These are phyloP conservation scores for Pisolithus tinctorius DNA, from an alignment of 768 basidiomycete genomes.

Conservation along the genomic window DNA sequence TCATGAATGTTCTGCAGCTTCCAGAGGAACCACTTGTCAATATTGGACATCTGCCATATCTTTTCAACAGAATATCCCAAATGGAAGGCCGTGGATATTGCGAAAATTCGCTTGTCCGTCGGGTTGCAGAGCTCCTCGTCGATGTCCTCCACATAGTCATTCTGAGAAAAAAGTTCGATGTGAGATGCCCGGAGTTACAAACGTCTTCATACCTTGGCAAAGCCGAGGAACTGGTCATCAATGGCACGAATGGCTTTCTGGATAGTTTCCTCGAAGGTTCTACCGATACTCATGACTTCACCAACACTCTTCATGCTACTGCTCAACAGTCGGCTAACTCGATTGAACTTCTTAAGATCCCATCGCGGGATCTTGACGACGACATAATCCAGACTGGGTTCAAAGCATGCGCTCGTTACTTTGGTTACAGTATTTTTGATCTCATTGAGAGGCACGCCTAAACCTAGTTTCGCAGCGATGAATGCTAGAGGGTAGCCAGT, in stretches of 20 bases:
- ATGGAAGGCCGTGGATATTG: slow-evolving; percentile 90
- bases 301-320: slow-evolving; percentile 98
- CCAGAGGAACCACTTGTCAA: slow-evolving; percentile 97
- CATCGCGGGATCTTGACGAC: slow-evolving; percentile 99
- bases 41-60: slow-evolving; percentile 96
- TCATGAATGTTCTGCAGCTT: slow-evolving; percentile 78
- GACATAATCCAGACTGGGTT: slow-evolving; percentile 97
- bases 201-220: slow-evolving; percentile 58
- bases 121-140: slow-evolving; percentile 92
- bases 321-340: slow-evolving; percentile 88
- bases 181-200: background rate
- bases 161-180: slow-evolving; percentile 37
- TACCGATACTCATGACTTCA: slow-evolving; percentile 99
- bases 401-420: slow-evolving; percentile 98
- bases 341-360: slow-evolving; percentile 96
- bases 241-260: slow-evolving; percentile 97
- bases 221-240: slow-evolving; percentile 91
- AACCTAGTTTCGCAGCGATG: slow-evolving; percentile 97
- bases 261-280: slow-evolving; percentile 98
- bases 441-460: slow-evolving; percentile 95
- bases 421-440: slow-evolving; percentile 98
- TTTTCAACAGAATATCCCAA: slow-evolving; percentile 92
- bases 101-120: slow-evolving; percentile 95
- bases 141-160: slow-evolving; percentile 81
- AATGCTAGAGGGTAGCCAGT: slow-evolving; percentile 99